Base-by-base conservation (phyloP, 2,329 filamentous ascomycete genomes). In the Coniella vitis region DNA sequence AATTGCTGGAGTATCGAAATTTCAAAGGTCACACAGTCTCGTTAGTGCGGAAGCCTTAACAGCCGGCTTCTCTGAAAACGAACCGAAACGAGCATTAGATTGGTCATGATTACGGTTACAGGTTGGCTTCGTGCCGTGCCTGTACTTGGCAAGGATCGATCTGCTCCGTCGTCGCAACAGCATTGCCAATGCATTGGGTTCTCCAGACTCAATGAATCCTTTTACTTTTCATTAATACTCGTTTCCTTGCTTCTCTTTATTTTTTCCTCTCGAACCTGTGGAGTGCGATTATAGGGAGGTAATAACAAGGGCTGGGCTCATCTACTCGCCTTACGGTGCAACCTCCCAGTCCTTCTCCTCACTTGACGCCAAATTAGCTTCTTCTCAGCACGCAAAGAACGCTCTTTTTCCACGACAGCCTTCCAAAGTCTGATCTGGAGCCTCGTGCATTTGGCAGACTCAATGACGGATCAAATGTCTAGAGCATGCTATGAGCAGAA, bases 221-320 rank as follows among this genome's bases (percentile, higher is more conserved):
- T 22, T 46, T 29, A 36, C 32, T 44, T 29, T 42, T 44, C 46
- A 38, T 45, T 43, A 22, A 42, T 58, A 54, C 56, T 49, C 52
- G 46, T 47, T 51, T 34, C 48, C 47, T 22, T 60, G 57, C 51
- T 48, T 56, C 51, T 55, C 45, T 56, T 50, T n/a, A n/a, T n/a
- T 60, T 51, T 57, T 53, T 59, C 48, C 55, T 57, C 63, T 62
- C 57, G 60, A 57, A 59, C 60, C 61, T 54, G 59, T 57, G 53
- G 55, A 29, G 54, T 51, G 55, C 63, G 62, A 63, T 67, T 63
- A 61, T 64, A 63, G 63, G 63, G 61, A 65, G 60, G 65, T 62
- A 58, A 54, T 60, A 51, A 55, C 53, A 58, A 60, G 63, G 61
- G 62, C 62, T 49, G 60, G 60, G 10, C 19, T 21, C 20, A 31